These are phyloP conservation scores for Penicillium waksmanii DNA, from an alignment of 495 filamentous ascomycete genomes.

Conservation along the genomic window DNA sequence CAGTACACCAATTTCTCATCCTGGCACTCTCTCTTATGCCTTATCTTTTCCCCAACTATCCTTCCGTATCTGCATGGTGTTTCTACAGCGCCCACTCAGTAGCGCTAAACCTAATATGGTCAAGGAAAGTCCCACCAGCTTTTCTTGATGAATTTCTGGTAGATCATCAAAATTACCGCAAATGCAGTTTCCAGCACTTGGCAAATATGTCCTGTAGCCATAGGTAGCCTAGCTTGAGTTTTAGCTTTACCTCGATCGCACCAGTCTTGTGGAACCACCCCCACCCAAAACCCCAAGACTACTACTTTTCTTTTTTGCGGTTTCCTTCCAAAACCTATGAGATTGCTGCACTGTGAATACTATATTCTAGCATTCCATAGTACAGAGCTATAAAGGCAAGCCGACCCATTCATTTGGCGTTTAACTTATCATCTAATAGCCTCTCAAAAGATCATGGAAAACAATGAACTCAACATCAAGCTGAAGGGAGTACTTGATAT, in stretches of 20 bases:
- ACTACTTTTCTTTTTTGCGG: not conserved
- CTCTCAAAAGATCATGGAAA: not conserved
- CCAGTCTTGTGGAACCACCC: not conserved
- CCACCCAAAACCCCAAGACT: not conserved
- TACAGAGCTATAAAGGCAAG: not conserved
- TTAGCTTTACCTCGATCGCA: not conserved
- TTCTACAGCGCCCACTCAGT: too few relatives aligned
- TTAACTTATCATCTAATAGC: not conserved
- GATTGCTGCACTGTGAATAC: not conserved
- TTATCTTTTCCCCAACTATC: too few relatives aligned
- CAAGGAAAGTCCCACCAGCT: not conserved
- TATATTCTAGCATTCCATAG: not conserved
- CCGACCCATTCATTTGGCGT: not conserved
- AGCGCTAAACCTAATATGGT: not conserved
- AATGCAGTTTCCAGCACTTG: not conserved
- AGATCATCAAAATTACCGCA: not conserved
- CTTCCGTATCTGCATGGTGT: too few relatives aligned
- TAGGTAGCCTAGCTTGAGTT: not conserved
- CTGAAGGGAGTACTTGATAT: constrained; percentile 3
- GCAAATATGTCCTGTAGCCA: not conserved
- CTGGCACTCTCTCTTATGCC: not conserved
- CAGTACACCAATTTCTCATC: constrained; percentile 2
- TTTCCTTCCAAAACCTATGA: not conserved
- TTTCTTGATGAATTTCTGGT: not conserved
- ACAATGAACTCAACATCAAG: not conserved